Conservation (phyloP, 2,329 filamentous ascomycete genomes). For the Aureobasidium sp. region DNA sequence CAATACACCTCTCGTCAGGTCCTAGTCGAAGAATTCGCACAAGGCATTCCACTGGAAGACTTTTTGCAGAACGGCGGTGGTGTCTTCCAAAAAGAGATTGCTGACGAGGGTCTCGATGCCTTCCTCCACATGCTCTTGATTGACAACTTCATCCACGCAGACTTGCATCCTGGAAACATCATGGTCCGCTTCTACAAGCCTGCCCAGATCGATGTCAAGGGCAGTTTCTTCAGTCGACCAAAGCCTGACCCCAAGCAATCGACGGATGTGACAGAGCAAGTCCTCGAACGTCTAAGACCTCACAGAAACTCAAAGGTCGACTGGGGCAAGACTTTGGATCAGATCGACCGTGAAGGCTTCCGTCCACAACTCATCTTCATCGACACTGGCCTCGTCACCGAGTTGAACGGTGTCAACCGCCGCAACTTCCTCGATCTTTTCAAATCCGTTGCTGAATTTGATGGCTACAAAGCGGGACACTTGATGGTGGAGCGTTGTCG, state of each 20-base stretch:
- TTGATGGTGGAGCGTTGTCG: constrained; percentile 95
- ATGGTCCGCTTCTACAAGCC: constrained; percentile 98
- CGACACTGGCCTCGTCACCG: constrained; percentile 90
- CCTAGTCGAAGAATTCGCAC: constrained; percentile 89
- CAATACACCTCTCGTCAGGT: constrained; percentile 91
- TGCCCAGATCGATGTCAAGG: constrained; percentile 57
- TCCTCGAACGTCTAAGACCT: constrained; percentile 72
- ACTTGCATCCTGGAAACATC: constrained; percentile 95
- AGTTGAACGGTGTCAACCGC: constrained; percentile 80
- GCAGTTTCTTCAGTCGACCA: constrained; percentile 19
- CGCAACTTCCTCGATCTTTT: constrained; percentile 92
- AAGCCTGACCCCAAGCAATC: constrained; percentile 40
- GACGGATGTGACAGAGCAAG: constrained; percentile 78
- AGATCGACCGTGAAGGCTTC: constrained; percentile 82
- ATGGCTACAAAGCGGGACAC: constrained; percentile 89
- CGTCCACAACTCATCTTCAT: constrained; percentile 95
- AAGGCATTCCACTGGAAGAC: constrained; percentile 82
- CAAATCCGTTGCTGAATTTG: constrained; percentile 91
- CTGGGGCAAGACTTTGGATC: constrained; percentile 67
- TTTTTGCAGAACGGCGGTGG: constrained; percentile 90
- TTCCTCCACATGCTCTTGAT: constrained; percentile 95
- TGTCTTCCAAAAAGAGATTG: constrained; percentile 87
- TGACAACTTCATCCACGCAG: constrained; percentile 96
- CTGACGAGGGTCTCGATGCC: constrained; percentile 88
- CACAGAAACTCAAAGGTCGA: constrained; percentile 55